Conservation (phyloP, 768 basidiomycete species). For the Suillus clintonianus region DNA sequence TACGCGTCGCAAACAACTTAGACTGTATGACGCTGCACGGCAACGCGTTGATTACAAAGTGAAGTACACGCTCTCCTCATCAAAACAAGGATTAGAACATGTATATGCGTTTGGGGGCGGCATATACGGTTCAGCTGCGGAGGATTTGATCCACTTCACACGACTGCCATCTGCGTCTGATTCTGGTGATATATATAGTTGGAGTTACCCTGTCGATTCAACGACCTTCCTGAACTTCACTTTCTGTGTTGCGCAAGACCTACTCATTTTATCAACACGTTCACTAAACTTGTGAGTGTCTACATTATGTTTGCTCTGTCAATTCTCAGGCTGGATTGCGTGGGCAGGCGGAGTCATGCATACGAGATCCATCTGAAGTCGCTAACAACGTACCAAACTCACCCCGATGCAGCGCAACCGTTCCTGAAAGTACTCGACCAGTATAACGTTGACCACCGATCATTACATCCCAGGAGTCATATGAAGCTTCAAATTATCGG, state of each 20-base stretch:
- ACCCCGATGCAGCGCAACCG: slow-evolving; percentile 44
- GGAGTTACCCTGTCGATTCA: slow-evolving; percentile 47
- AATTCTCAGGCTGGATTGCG: slow-evolving; percentile 2
- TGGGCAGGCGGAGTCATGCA: slow-evolving; percentile 39
- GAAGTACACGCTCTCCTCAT: slow-evolving; percentile 38
- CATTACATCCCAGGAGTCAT: slow-evolving; percentile 21
- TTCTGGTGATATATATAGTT: slow-evolving; percentile 24
- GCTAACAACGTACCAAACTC: slow-evolving; percentile 51
- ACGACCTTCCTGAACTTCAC: slow-evolving; percentile 54
- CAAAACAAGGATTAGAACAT: slow-evolving; percentile 39
- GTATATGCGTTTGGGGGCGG: slow-evolving; percentile 56
- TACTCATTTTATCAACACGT: slow-evolving; percentile 50
- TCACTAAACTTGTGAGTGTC: slow-evolving; percentile 42
- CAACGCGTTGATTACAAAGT: slow-evolving; percentile 42
- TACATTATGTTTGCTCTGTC: background rate
- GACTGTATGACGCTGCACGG: slow-evolving; percentile 51
- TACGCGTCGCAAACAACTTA: slow-evolving; percentile 42
- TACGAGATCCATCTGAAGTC: slow-evolving; percentile 55
- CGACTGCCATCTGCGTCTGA: slow-evolving; percentile 2
- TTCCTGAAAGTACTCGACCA: slow-evolving; percentile 22
- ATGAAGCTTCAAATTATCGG: slow-evolving; percentile 50
- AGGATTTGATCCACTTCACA: slow-evolving; percentile 50
- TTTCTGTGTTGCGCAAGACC: slow-evolving; percentile 56
- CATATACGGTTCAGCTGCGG: slow-evolving; percentile 46
- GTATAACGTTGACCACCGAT: background rate